Evolutionary conservation across 805 yeast genomes (phyloP), one percentile per base, ranked within the genome.

Genomic region (Yamadazyma olivae): DNA sequence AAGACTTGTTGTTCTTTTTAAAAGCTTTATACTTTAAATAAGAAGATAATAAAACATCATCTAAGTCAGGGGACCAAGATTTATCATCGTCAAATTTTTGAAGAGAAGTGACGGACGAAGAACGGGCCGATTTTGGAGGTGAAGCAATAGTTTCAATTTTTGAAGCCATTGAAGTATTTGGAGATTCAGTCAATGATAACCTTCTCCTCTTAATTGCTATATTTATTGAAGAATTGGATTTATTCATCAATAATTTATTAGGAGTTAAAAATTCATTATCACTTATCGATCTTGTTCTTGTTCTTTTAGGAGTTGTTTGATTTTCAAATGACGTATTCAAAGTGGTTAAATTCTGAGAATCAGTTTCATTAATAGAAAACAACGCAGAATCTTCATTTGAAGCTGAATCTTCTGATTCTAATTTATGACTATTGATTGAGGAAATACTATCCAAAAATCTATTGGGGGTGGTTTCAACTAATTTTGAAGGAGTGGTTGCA

Each of bases 41-140:
- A 13, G 69, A 62, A 23, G 56, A 54, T 33, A 65, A 47, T 26
- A 67, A 47, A 24, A 54, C 50, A 8, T 60, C 62, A 40, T 66
- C 72, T 28, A 67, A 49, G 20, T 56, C 59, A 1, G 55, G 39
- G 30, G 53, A 50, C 73, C 73, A 67, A 2, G 58, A 61, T 29
- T 49, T 51, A 21, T 54, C 59, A 19, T 45, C 50, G 15, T 44
- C 51, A 27, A 14, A 8, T 13, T n/a, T 21, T 20, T 21, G 31
- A 19, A 23, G 26, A 9, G 31, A 18, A 7, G 24, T n/a, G 9
- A 32, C 21, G 2, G 41, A 31, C 15, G 40, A 27, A 8, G 41
- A 27, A 17, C 37, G 22, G 3, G 27, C 28, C 12, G 41, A 34
- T 35, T 39, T 41, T 9, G 46, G 49, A n/a, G 49, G 49, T 17